These are phyloP conservation scores for Podospora appendiculata DNA, from an alignment of 495 filamentous ascomycete species.

Conservation along the genomic window DNA sequence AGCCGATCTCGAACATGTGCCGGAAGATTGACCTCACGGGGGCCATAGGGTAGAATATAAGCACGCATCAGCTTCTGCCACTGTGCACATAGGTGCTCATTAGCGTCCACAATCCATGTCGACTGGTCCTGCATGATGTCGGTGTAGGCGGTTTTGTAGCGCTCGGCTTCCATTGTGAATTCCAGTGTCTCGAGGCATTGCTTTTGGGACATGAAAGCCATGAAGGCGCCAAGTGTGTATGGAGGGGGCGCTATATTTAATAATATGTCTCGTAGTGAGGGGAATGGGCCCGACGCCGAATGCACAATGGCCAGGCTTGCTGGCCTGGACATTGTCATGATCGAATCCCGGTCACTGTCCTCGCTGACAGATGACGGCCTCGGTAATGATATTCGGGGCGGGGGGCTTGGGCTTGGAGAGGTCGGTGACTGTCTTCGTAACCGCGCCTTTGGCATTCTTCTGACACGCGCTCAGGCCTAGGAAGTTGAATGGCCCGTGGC, in stretches of 20 bases:
- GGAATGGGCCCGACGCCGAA: slow-evolving; percentile 31
- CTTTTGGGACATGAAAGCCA: slow-evolving; percentile 94
- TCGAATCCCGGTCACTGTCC: slow-evolving; percentile 34
- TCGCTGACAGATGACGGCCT: slow-evolving; percentile 29
- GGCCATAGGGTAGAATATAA: slow-evolving; percentile 73
- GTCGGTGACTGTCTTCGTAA: slow-evolving; percentile 34
- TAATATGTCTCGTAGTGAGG: slow-evolving; percentile 80
- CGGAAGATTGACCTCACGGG: slow-evolving; percentile 89
- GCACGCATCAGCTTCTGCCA: slow-evolving; percentile 60
- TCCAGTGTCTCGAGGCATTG: slow-evolving; percentile 96
- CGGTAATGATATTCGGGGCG: slow-evolving; percentile 29
- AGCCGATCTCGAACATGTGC: slow-evolving; percentile 75
- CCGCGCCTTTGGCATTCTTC: slow-evolving; percentile 38
- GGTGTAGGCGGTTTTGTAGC: slow-evolving; percentile 73
- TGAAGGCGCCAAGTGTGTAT: slow-evolving; percentile 91
- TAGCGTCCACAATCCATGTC: slow-evolving; percentile 37
- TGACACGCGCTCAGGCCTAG: slow-evolving; percentile 8
- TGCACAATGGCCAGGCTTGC: slow-evolving; percentile 36
- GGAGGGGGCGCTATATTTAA: slow-evolving; percentile 80
- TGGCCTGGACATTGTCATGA: slow-evolving; percentile 39
- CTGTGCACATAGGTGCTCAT: slow-evolving; percentile 65
- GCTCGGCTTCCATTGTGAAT: slow-evolving; percentile 90
- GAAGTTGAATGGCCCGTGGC: background rate
- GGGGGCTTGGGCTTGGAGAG: slow-evolving; percentile 29
- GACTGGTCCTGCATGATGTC: slow-evolving; percentile 34